These are phyloP conservation scores for Ophiostoma perfectum DNA, from an alignment of 2,329 filamentous ascomycete genomes.

Conservation along the genomic window DNA sequence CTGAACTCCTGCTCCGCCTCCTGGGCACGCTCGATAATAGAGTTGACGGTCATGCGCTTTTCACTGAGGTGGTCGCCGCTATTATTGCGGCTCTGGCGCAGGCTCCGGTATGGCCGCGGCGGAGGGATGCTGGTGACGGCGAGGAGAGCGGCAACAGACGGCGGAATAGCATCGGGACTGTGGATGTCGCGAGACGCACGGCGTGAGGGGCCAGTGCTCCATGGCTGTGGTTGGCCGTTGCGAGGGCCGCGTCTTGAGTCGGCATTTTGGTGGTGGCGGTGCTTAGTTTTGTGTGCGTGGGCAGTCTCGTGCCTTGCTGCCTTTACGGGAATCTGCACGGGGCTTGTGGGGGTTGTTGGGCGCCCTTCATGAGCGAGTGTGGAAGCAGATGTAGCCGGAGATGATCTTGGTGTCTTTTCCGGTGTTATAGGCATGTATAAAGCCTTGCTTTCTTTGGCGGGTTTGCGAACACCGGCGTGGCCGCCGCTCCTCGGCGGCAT, in stretches of 20 bases:
- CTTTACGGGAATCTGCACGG: constrained; percentile 51
- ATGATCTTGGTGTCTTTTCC: constrained; percentile 1
- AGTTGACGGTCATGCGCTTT: constrained; percentile 50
- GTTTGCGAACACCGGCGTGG: background rate
- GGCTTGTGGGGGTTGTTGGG: constrained; percentile 42
- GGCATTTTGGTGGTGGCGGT: constrained; percentile 9
- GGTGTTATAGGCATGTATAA: background rate
- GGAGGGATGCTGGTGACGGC: constrained; percentile 58
- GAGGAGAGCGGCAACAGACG: constrained; percentile 56
- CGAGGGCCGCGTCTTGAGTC: constrained; percentile 20
- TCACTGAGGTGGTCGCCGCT: constrained; percentile 23
- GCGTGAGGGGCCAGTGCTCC: constrained; percentile 2
- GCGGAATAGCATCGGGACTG: constrained; percentile 51
- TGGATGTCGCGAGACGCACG: constrained; percentile 37
- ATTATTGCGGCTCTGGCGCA: background rate
- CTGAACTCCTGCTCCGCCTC: constrained; percentile 56
- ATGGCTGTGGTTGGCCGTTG: constrained; percentile 9
- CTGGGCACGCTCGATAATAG: constrained; percentile 49
- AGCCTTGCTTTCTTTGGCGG: background rate
- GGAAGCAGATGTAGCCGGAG: constrained; percentile 25
- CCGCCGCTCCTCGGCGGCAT: background rate
- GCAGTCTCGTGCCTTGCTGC: constrained; percentile 36
- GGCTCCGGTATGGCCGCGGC: constrained; percentile 31
- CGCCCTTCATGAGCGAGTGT: constrained; percentile 26
- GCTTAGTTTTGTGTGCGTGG: constrained; percentile 31